Conservation (phyloP, 2,329 filamentous ascomycete genomes). For the Colletotrichum truncatum region DNA sequence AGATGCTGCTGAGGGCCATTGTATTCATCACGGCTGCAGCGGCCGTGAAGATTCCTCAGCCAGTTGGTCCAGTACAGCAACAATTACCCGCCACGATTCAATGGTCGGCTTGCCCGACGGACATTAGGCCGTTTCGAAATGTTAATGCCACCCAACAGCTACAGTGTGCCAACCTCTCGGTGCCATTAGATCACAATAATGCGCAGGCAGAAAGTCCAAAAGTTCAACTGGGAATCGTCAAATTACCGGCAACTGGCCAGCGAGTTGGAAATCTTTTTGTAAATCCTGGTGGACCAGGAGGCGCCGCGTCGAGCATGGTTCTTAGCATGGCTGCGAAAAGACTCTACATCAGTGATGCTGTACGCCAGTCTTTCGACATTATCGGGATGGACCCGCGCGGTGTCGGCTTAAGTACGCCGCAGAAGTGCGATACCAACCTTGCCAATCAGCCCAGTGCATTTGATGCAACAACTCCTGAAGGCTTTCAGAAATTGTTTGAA, state of each 20-base stretch:
- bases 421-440: conserved; percentile 2
- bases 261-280: conserved; percentile 23
- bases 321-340: not conserved
- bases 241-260: not conserved
- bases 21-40: not conserved
- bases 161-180: conserved; percentile 20
- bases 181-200: conserved; percentile 5
- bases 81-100: not conserved
- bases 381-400: conserved; percentile 22
- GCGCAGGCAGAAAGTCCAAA: not conserved
- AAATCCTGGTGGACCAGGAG: conserved; percentile 21
- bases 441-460: conserved; percentile 19
- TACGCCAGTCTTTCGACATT: conserved; percentile 9
- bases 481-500: conserved; percentile 4
- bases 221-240: conserved; percentile 13
- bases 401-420: conserved; percentile 9
- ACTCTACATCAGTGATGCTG: conserved; percentile 11
- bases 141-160: not conserved
- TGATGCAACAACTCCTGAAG: conserved; percentile 22
- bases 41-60: conserved; percentile 3
- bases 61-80: not conserved
- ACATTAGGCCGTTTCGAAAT: conserved; percentile 3
- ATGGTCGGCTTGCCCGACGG: conserved; percentile 10
- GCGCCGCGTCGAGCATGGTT: conserved; percentile 21
- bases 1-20: not conserved